Base-by-base conservation (phyloP, 768 basidiomycete species). In the Pleurotus pulmonarius region DNA sequence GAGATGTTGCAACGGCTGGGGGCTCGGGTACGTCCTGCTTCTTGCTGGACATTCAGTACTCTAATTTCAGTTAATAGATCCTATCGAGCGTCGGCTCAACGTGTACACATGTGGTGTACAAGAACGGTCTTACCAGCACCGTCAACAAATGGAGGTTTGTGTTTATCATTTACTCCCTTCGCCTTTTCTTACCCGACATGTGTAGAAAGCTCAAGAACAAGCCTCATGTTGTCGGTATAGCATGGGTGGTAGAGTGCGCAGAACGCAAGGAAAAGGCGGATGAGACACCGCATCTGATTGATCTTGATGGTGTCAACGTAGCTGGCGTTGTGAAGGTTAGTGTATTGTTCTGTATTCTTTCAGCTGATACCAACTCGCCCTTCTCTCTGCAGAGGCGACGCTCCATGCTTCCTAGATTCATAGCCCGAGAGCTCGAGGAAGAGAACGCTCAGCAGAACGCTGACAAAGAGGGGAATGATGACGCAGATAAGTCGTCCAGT, bases 221-320 rank as follows among this genome's bases (percentile, higher is more conserved):
- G 64, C 93, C 93, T 0, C 61, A 73, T 22, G 85, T 92, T 13
- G 88, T 96, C 13, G 89, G 91, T 6, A 90, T 94, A 61, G 87
- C 83, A 15, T 94, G 93, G 93, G 88, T 95, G 4, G 89, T 94
- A 2, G 86, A 91, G 64, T 95, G 92, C 61, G 87, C 81, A 1
- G 92, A 94, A 63, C 81, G 85, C 59, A 76, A 79, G 45, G 68
- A 68, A 39, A 80, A 70, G 45, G 81, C 88, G 3, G 89, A 87
- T 20, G 92, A 92, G 65, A 68, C 73, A 3, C 77, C 72, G 44
- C 90, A 84, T 65, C 70, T 85, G 29, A 78, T 93, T 51, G 83
- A 90, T 63, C 70, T 92, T 3, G 84, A 83, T 16, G 75, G 69
- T 18, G 65, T 75, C 51, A 84, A 86, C 54, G 75, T 88, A 20